A percentile compares a stretch with the other conserved stretches of the same genome.
phyloP scores from a whole-genome alignment of 1,284 basidiomycete species.

The Wolfiporia cocos region DNA sequence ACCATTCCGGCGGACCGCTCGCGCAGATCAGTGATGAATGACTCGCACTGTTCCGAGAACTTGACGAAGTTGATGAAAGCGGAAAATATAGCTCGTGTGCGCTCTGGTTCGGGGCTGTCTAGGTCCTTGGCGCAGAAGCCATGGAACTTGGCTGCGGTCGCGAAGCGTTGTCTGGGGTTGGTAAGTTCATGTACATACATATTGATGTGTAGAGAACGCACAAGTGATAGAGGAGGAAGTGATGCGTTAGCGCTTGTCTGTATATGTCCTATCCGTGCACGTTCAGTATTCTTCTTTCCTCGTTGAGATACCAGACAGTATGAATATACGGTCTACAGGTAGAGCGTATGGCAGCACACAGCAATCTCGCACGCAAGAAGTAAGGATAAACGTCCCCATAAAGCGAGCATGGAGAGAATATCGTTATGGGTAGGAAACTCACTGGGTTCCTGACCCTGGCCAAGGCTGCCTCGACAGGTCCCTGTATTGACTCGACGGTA shows the following conservation, averaged over 20 bases:
- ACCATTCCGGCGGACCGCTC: slow-evolving; percentile 51
- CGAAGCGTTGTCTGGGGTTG: slow-evolving; percentile 54
- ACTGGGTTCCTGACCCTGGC: slow-evolving; percentile 41
- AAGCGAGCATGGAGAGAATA: too few relatives aligned
- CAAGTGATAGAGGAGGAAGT: slow-evolving; percentile 25
- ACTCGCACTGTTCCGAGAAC: slow-evolving; percentile 72
- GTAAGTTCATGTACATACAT: background rate
- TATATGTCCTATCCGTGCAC: slow-evolving; percentile 23
- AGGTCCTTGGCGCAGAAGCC: slow-evolving; percentile 78
- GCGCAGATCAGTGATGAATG: slow-evolving; percentile 54
- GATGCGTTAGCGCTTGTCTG: slow-evolving; percentile 20
- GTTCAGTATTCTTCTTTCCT: background rate
- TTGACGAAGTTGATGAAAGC: slow-evolving; percentile 92
- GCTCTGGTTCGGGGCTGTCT: slow-evolving; percentile 60
- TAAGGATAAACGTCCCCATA: too few relatives aligned
- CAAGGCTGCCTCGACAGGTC: slow-evolving; percentile 52
- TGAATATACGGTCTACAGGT: too few relatives aligned
- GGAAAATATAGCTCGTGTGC: slow-evolving; percentile 71
- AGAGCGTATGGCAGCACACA: too few relatives aligned
- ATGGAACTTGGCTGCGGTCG: slow-evolving; percentile 66
- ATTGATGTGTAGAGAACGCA: slow-evolving; percentile 6
- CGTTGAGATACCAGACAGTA: background rate
- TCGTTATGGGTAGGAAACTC: too few relatives aligned
- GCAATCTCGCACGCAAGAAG: too few relatives aligned
- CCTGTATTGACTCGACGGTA: slow-evolving; percentile 51